Conservation (phyloP, 352 stramenopile species). For the Phytophthora crassamura region DNA sequence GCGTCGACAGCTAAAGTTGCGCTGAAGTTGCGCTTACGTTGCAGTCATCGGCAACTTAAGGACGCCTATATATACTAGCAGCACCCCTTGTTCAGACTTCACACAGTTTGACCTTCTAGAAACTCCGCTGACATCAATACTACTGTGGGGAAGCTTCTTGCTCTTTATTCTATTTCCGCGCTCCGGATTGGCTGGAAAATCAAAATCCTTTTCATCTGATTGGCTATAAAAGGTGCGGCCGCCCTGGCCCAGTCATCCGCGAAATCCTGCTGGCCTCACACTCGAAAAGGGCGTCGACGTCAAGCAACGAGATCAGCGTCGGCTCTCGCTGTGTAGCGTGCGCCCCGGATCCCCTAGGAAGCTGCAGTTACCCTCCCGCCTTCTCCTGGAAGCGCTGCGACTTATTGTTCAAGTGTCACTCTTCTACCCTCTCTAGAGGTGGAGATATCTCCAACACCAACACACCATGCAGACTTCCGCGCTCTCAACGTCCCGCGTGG, state of each 20-base stretch:
- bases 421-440: background rate
- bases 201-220: constrained; percentile 10
- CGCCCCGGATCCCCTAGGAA: background rate
- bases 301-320: constrained; percentile 13
- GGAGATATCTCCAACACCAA: background rate
- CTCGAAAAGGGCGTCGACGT: constrained; percentile 11
- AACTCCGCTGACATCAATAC: too few species aligned
- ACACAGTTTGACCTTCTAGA: too few species aligned
- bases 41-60: too few species aligned
- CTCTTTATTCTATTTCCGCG: background rate
- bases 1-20: too few species aligned
- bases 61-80: too few species aligned
- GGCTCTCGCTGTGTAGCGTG: constrained; percentile 2
- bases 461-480: constrained; percentile 34
- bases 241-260: constrained; percentile 39
- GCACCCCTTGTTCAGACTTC: too few species aligned
- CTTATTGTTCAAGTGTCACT: background rate
- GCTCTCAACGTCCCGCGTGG: constrained; percentile 29
- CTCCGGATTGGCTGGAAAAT: background rate
- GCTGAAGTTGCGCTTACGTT: too few species aligned
- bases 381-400: background rate
- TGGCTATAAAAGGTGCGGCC: constrained; percentile 22
- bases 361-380: background rate
- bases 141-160: background rate
- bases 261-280: constrained; percentile 25